Base-by-base conservation (phyloP, 108 stramenopile genomes). In the Ochromonas danica region DNA sequence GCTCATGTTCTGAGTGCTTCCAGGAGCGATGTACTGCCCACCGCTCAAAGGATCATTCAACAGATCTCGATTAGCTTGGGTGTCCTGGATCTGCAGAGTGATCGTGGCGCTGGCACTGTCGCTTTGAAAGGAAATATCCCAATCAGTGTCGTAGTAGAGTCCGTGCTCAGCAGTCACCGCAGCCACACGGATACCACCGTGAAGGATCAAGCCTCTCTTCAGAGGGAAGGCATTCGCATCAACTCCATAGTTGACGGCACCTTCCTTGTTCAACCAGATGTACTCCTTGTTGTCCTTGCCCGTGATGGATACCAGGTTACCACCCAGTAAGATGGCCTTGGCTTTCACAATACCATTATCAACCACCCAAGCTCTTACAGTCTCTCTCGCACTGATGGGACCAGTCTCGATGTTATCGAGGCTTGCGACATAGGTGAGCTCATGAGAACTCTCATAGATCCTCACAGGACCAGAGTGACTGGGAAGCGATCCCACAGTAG, bases 61-160 rank as follows among this genome's bases (percentile, higher is more conserved):
- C 17, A 2, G 22, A 35, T 1, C 1, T 25, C 71, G 71, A 14
- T 72, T 3, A 41, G 42, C 71, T 27, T 3, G n/a, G 28, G 17
- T 72, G 38, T 72, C 71, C 28, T n/a, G 27, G 71, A 72, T 72
- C 42, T 43, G 42, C 1, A 72, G 22, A 43, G 45, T n/a, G 45
- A 72, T 72, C 25, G 71, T 43, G 25, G 42, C 45, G 27, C 42
- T 43, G 10, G 22, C 6, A 1, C 71, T 43, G 38, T 72, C 71
- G 42, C 45, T 43, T n/a, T n/a, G 10, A 43, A 72, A 3, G 2
- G 2, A 27, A 3, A 72, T 43, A 40, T 3, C 71, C 71, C 71
- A 72, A 40, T 72, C 71, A 10, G 71, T 72, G 27, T 72, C 71
- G 27, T 72, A 72, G 38, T 72, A 72, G 42, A 72, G 71, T 1